Evolutionary conservation across 495 filamentous ascomycete species (phyloP), one percentile per base, ranked within the genome.

Genomic region (Gamarada debralockiae): DNA sequence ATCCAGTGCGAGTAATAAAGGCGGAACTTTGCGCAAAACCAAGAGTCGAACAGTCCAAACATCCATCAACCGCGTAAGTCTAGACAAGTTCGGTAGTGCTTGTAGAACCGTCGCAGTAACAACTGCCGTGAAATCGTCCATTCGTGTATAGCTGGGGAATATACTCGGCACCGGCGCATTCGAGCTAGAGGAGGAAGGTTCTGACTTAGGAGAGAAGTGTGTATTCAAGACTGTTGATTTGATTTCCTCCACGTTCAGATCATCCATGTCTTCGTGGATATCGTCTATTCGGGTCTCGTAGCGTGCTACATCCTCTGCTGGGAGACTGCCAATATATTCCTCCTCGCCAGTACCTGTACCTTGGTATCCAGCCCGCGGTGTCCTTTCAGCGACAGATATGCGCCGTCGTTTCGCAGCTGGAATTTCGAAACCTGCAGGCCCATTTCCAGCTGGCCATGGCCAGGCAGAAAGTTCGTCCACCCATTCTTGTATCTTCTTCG

Each of bases 31-130:
- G 37, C 80, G 76, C 14, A 96, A 73, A 20, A 96, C 83, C 3
- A 79, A 62, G 12, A 97, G 67, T 20, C 93, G 86, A 20, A 85
- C 78, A 17, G 72, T 80, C 93, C 93, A 98, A 9, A 77, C 76
- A 39, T 78, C 78, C 41, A 97, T 71, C 1, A 91, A 66, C 13
- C 76, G 74, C 24, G 77, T 82, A 34, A 98, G 68, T 25, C 78
- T 79, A 25, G 85, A 85, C n/a, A 96, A 67, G 38, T 86, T 82
- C 1, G 95, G 93, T 21, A 98, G 75, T 9, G 92, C 82, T 55
- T 92, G 88, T 14, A 98, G 63, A 3, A 91, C 86, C 15, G 89
- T 96, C 20, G 89, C 87, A 21, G 93, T 97, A 37, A 97, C 78
- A 31, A 97, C 74, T 23, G 92, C 84, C 2, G 91, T 92, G 64